phyloP scores from a whole-genome alignment of 2,329 filamentous ascomycete genomes.

The Cladophialophora immunda region DNA sequence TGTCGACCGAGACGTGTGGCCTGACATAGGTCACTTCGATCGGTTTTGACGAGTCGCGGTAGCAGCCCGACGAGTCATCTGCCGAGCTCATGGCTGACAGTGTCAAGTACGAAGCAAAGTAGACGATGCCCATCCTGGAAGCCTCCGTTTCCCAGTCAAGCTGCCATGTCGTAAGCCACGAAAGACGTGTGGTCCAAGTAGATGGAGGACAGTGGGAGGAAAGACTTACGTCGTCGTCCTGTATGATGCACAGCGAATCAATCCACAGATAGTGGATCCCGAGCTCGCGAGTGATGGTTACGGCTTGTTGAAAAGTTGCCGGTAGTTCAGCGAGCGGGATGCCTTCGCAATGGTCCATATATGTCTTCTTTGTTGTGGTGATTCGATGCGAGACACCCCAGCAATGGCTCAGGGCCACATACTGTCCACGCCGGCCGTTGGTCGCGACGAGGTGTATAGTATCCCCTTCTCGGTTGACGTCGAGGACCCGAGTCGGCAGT shows the following conservation, averaged over 20 bases:
- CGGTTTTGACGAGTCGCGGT: not conserved
- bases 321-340: not conserved
- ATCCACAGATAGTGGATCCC: not conserved
- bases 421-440: not conserved
- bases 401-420: conserved; percentile 5
- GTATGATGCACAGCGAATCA: conserved; percentile 1
- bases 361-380: conserved; percentile 2
- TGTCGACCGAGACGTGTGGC: not conserved
- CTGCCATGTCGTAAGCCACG: not conserved
- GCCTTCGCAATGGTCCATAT: not conserved
- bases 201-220: not conserved
- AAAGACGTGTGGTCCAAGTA: not conserved
- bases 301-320: conserved; percentile 4
- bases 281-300: conserved; percentile 4
- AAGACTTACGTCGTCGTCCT: conserved; percentile 2
- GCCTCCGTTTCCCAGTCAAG: not conserved
- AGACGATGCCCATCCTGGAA: conserved; percentile 3
- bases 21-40: not conserved
- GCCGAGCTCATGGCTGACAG: not conserved
- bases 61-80: conserved; percentile 2
- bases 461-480: not conserved
- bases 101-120: conserved; percentile 2
- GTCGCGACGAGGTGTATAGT: not conserved
- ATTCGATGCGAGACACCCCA: not conserved
- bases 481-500: conserved; percentile 1